Evolutionary conservation across 345 rosid genomes (phyloP).

Genomic region (Conringia planisiliqua): DNA sequence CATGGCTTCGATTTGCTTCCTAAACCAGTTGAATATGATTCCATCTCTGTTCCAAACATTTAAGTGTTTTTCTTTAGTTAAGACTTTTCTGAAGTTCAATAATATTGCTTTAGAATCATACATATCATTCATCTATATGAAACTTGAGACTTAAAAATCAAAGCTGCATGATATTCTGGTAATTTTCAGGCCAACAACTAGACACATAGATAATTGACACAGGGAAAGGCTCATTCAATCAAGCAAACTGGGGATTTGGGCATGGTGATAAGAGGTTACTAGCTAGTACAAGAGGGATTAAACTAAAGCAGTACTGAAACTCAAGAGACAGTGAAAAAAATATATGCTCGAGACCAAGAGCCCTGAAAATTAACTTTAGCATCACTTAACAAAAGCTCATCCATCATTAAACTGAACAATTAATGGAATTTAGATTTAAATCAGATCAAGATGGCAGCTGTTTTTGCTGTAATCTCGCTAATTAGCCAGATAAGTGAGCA

Average conservation of each 20-base stretch:
- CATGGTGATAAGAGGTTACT: conserved; percentile 20
- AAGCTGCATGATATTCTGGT: background rate
- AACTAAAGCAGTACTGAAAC: background rate
- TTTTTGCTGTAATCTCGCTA: background rate
- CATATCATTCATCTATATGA: conserved; percentile 23
- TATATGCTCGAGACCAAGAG: background rate
- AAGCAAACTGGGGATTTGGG: background rate
- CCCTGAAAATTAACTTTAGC: background rate
- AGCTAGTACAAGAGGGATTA: background rate
- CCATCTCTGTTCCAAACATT: conserved; percentile 91
- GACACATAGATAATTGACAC: conserved; percentile 1
- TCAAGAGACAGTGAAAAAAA: background rate
- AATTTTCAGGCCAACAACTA: background rate
- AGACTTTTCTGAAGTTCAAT: conserved; percentile 17
- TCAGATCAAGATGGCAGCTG: background rate
- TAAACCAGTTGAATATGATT: conserved; percentile 86
- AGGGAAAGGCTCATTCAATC: conserved; percentile 2
- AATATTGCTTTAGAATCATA: conserved; percentile 27
- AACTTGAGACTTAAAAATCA: conserved; percentile 31
- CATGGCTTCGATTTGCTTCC: conserved; percentile 99
- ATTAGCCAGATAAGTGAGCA: background rate
- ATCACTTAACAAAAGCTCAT: background rate
- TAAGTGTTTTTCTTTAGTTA: conserved; percentile 41
- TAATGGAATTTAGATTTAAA: background rate
- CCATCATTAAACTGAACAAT: background rate